Percentiles rank a stretch among this genome's conserved stretches.
These are phyloP conservation scores for Friedmanniomyces simplex DNA, from an alignment of 495 filamentous ascomycete species.

Conservation along the genomic window DNA sequence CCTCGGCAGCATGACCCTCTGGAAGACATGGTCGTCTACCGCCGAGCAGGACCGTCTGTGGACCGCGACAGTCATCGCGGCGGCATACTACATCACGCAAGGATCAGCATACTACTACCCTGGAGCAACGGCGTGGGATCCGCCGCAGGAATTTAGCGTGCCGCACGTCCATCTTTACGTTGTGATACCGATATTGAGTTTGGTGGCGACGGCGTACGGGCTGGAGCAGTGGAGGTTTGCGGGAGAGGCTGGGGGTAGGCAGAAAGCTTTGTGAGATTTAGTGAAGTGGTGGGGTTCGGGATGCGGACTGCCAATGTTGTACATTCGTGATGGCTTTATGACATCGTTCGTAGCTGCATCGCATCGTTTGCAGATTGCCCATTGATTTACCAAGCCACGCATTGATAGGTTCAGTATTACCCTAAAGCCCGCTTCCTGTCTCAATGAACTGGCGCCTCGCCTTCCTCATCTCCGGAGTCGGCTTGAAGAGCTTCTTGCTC, in stretches of 20 bases:
- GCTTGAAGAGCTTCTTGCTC: constrained; percentile 8
- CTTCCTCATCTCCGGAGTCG: not conserved
- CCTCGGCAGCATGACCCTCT: not conserved
- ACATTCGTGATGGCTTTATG: too few relatives aligned
- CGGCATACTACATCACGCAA: not conserved
- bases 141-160: not conserved
- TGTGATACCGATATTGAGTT: not conserved
- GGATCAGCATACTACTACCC: not conserved
- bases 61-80: not conserved
- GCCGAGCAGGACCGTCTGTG: not conserved
- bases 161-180: not conserved
- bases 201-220: not conserved
- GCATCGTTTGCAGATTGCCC: too few relatives aligned
- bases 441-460: not conserved
- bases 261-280: not conserved
- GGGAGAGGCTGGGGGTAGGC: not conserved
- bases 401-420: not conserved
- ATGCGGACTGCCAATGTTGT: too few relatives aligned
- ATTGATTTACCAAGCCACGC: too few relatives aligned
- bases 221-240: not conserved
- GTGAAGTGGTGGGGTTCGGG: not conserved
- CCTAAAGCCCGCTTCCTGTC: not conserved
- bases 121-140: not conserved
- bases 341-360: too few relatives aligned
- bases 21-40: not conserved